These are phyloP conservation scores for Pythium scleroteichum DNA, from an alignment of 352 stramenopile species.

Conservation along the genomic window DNA sequence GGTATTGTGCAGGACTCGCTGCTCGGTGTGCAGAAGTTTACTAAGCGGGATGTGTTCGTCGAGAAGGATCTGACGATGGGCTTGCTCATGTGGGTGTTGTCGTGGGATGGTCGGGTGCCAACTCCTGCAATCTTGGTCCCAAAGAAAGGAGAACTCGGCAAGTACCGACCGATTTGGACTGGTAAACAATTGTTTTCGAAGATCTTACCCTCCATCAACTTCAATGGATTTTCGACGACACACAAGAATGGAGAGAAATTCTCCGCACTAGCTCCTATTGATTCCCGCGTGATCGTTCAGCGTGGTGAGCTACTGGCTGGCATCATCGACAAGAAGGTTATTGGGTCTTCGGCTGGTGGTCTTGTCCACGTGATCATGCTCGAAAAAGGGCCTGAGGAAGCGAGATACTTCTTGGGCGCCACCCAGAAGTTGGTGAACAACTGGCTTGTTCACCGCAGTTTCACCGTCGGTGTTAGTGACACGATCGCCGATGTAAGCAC, in stretches of 20 bases:
- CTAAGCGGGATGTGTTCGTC: conserved; percentile 97
- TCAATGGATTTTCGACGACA: conserved; percentile 93
- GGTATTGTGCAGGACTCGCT: conserved; percentile 98
- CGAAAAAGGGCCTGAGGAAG: conserved; percentile 90
- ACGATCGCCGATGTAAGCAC: conserved; percentile 98
- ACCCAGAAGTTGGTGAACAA: conserved; percentile 99
- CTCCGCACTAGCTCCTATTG: conserved; percentile 91
- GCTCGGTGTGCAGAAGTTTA: conserved; percentile 97
- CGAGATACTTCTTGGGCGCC: conserved; percentile 85
- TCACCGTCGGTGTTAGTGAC: conserved; percentile 98
- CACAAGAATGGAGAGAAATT: conserved; percentile 93
- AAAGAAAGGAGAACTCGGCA: conserved; percentile 82
- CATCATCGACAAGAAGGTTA: conserved; percentile 99
- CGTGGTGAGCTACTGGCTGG: conserved; percentile 96
- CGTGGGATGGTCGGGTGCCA: conserved; percentile 97
- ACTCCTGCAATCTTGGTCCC: conserved; percentile 97
- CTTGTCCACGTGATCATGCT: conserved; percentile 98
- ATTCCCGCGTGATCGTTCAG: conserved; percentile 97
- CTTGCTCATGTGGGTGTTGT: conserved; percentile 97
- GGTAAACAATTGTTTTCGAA: conserved; percentile 98
- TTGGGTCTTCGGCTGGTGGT: conserved; percentile 96
- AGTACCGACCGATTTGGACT: conserved; percentile 94
- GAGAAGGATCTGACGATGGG: conserved; percentile 98
- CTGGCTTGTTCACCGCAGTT: conserved; percentile 97
- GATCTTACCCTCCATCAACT: conserved; percentile 97